A percentile compares a stretch with the other conserved stretches of the same genome.
These are phyloP conservation scores for Saccharum officinarum DNA, from an alignment of 176 grass and related monocot genomes.

Conservation along the genomic window DNA sequence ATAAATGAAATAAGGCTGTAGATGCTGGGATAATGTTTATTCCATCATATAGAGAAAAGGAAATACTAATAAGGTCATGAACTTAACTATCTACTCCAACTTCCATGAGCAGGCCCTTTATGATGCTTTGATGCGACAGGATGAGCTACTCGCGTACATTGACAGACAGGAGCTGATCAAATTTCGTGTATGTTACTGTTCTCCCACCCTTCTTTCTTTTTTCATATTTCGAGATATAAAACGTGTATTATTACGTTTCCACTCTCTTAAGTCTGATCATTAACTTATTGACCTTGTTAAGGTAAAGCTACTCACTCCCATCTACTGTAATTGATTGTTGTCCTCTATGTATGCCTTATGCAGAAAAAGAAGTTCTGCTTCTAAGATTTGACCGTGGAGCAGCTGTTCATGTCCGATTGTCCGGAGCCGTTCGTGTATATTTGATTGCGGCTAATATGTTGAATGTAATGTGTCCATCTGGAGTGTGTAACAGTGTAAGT, in stretches of 20 bases:
- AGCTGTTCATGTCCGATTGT: neutral
- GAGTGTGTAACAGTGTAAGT: neutral
- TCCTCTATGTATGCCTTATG: constrained; percentile 7
- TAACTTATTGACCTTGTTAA: neutral
- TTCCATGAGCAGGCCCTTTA: constrained; percentile 62
- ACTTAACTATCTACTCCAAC: neutral
- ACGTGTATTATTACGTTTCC: too few relatives aligned
- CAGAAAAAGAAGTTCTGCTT: constrained; percentile 84
- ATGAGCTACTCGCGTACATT: constrained; percentile 88
- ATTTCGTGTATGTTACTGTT: constrained; percentile 64
- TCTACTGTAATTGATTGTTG: constrained; percentile 10
- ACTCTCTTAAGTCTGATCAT: neutral
- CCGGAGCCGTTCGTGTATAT: constrained; percentile 10
- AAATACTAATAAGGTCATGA: neutral
- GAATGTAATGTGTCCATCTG: neutral
- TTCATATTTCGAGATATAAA: neutral
- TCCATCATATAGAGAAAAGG: neutral
- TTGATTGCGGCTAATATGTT: neutral
- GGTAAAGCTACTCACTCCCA: neutral
- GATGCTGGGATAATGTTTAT: neutral
- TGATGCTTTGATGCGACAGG: constrained; percentile 91
- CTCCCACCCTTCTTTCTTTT: neutral
- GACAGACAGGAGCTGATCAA: constrained; percentile 81
- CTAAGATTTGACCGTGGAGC: constrained; percentile 30
- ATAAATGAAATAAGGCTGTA: neutral